Evolutionary conservation across 306 rosid genomes (phyloP).

Genomic region (Leucaena leucocephala): DNA sequence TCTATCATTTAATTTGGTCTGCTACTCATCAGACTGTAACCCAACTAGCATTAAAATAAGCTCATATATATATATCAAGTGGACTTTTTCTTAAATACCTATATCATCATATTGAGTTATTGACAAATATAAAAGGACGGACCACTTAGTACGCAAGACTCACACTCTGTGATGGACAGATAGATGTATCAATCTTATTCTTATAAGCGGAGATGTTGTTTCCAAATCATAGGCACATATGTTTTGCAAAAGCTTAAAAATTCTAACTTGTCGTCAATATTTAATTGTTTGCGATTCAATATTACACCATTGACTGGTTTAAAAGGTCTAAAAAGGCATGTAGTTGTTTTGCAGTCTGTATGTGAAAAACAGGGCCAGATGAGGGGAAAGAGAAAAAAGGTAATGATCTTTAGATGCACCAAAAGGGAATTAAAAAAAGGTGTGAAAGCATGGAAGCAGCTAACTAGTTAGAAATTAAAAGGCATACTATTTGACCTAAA

Average conservation of each 20-base stretch:
- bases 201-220: too few relatives aligned
- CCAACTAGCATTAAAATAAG: background rate
- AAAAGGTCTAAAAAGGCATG: background rate
- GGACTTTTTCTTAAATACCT: background rate
- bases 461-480: background rate
- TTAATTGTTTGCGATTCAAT: background rate
- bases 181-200: too few relatives aligned
- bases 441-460: background rate
- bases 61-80: background rate
- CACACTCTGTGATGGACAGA: too few relatives aligned
- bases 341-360: background rate
- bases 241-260: too few relatives aligned
- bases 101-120: background rate
- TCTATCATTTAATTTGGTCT: background rate
- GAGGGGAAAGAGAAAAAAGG: background rate
- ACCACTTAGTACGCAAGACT: too few relatives aligned
- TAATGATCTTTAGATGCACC: background rate
- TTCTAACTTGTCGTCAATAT: background rate
- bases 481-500: background rate
- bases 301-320: background rate
- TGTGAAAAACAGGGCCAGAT: background rate
- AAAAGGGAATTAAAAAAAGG: background rate
- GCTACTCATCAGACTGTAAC: background rate
- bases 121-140: too few relatives aligned
- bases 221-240: too few relatives aligned